Evolutionary conservation across 169 alveolate species (phyloP), one percentile per base, ranked within the genome.

Genomic region (Prorocentrum cordatum): DNA sequence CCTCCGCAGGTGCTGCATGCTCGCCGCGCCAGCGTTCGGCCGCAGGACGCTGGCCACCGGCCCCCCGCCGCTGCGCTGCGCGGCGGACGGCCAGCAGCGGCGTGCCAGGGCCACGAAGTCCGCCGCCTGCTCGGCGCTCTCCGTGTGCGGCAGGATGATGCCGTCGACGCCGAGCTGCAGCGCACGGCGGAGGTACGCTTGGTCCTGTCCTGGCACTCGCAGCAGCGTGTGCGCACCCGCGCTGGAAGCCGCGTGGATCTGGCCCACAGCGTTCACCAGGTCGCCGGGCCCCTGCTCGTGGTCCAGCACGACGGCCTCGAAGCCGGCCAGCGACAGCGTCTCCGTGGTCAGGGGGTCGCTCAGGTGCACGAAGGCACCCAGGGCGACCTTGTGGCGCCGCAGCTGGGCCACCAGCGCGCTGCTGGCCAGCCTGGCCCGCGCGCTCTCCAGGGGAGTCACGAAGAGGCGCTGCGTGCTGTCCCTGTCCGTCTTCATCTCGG

Each of bases 231-330:
- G 83, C 7, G 83, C 42, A 22, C 83, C 83, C 6, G 83, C 83
- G 26, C 83, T 70, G 45, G 83, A 61, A 4, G 83, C 83, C 3
- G 83, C 83, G 24, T 70, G 83, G 7, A 70, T 64, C 83, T 66
- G 45, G 64, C 83, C 83, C 7, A 70, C 58, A 27, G 83, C 83
- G 31, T 70, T 70, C 31, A 50, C 35, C 33, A 70, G 32, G 29
- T 70, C 58, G 3, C 83, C 83, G 4, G 83, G 83, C 3, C 83
- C 83, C 66, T 70, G 66, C 39, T 70, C 83, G 45, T 70, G 83
- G 83, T 70, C 83, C 38, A 70, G 64, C 3, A 70, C 83, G 29
- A 70, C 22, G 22, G 32, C 82, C 83, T 70, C 83, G 20, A 70
- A 70, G 36, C 83, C 83, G 31, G 83, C 64, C 39, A 36, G 26